Percentiles rank a stretch among this genome's conserved stretches.
Conservation (phyloP, 2,329 filamentous ascomycete genomes). For the Hyphodiscus sp. region DNA sequence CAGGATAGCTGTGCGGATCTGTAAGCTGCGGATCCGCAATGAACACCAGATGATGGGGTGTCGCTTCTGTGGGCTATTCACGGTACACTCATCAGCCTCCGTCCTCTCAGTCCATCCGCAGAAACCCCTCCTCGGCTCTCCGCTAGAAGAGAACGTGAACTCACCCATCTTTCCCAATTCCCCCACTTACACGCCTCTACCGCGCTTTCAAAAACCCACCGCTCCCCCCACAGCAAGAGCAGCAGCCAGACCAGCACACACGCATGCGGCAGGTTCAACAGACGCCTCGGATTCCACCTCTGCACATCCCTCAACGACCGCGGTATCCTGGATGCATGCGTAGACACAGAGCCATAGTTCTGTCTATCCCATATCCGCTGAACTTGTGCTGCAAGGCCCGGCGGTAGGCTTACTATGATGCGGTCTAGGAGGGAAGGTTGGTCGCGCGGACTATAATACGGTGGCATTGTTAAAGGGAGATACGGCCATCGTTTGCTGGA, state of each 20-base stretch:
- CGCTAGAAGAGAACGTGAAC: conserved; percentile 20
- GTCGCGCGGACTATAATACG: conserved; percentile 13
- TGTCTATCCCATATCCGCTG: conserved; percentile 19
- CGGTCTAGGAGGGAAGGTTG: conserved; percentile 23
- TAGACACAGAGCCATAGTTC: conserved; percentile 11
- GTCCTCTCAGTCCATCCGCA: conserved; percentile 4
- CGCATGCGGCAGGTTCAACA: conserved; percentile 58
- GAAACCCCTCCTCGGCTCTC: not conserved
- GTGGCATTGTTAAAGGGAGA: not conserved
- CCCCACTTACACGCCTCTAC: conserved; percentile 73
- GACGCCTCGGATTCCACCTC: conserved; percentile 39
- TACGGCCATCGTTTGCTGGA: not conserved
- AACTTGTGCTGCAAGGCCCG: conserved; percentile 18
- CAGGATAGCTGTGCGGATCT: conserved; percentile 69
- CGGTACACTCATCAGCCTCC: conserved; percentile 15
- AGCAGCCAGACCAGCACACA: conserved; percentile 70
- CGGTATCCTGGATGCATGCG: conserved; percentile 9
- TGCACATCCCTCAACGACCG: conserved; percentile 12
- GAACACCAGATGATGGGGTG: conserved; percentile 68
- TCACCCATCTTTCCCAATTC: conserved; percentile 89
- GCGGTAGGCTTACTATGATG: conserved; percentile 18
- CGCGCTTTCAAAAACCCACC: conserved; percentile 65
- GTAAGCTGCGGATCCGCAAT: conserved; percentile 69
- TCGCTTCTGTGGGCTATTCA: conserved; percentile 64
- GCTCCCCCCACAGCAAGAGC: conserved; percentile 78